Conservation (phyloP, 371 early-diverging fungal genomes). For the Mucor velutinosus region DNA sequence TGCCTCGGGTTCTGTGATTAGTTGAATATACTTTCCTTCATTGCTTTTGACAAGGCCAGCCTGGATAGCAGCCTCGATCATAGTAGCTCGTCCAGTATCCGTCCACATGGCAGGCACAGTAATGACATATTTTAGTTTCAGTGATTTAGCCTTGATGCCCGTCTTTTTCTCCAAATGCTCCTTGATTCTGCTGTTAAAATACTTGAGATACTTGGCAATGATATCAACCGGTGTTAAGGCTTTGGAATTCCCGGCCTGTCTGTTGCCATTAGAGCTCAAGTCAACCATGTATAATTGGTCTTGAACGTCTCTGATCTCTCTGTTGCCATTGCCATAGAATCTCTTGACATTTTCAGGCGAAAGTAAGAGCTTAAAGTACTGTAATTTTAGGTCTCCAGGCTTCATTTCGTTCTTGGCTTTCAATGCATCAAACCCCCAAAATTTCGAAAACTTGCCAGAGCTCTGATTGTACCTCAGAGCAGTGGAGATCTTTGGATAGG, state of each 20-base stretch:
- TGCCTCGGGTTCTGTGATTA: constrained; percentile 54
- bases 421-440: not conserved
- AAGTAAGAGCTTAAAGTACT: not conserved
- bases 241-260: not conserved
- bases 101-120: constrained; percentile 46
- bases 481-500: not conserved
- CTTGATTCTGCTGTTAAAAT: not conserved
- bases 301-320: not conserved
- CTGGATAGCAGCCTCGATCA: constrained; percentile 41
- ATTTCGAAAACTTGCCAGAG: not conserved
- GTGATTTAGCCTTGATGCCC: not conserved
- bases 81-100: constrained; percentile 33
- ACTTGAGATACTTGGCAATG: not conserved
- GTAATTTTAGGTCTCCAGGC: not conserved
- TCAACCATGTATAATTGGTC: not conserved
- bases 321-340: constrained; percentile 4
- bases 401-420: not conserved
- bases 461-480: not conserved
- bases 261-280: no score
- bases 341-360: not conserved
- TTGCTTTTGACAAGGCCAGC: constrained; percentile 31
- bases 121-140: not conserved
- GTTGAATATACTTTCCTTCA: constrained; percentile 34
- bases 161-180: not conserved
- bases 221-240: not conserved